phyloP scores from a whole-genome alignment of 2,329 filamentous ascomycete genomes.

The Sarocladium oryzae region DNA sequence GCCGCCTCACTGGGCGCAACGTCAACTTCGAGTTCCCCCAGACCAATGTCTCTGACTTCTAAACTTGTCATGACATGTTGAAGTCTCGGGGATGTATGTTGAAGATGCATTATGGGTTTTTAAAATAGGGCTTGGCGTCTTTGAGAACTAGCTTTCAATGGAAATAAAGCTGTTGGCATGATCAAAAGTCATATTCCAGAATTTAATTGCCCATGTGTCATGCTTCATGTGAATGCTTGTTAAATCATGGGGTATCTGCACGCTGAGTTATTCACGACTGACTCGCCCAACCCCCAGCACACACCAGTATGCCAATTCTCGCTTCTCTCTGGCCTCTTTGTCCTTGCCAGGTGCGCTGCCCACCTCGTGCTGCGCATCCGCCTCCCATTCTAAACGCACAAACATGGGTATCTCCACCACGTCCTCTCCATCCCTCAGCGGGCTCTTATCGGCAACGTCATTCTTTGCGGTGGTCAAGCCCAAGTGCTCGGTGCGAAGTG shows the following conservation, averaged over 20 bases:
- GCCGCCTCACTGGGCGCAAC: constrained; percentile 89
- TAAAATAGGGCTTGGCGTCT: constrained; percentile 44
- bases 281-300: constrained; percentile 85
- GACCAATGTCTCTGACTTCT: constrained; percentile 31
- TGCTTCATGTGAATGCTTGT: constrained; percentile 14
- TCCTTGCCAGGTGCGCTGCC: constrained; percentile 46
- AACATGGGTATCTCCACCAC: constrained; percentile 87
- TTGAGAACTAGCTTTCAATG: constrained; percentile 45
- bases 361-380: constrained; percentile 59
- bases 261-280: constrained; percentile 34
- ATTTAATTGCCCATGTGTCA: background rate
- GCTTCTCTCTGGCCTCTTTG: constrained; percentile 64
- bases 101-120: constrained; percentile 21
- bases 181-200: constrained; percentile 19
- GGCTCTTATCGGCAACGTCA: constrained; percentile 36
- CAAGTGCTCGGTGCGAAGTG: constrained; percentile 35
- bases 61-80: constrained; percentile 10
- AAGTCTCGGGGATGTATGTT: constrained; percentile 5
- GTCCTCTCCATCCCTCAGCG: constrained; percentile 53
- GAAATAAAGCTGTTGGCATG: constrained; percentile 36
- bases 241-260: constrained; percentile 36
- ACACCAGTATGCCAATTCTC: constrained; percentile 93
- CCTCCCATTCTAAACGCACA: constrained; percentile 86
- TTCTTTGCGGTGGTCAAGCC: constrained; percentile 22
- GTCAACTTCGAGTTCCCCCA: constrained; percentile 99